Base-by-base conservation (phyloP, 495 filamentous ascomycete species). In the Aspergillus baeticus region DNA sequence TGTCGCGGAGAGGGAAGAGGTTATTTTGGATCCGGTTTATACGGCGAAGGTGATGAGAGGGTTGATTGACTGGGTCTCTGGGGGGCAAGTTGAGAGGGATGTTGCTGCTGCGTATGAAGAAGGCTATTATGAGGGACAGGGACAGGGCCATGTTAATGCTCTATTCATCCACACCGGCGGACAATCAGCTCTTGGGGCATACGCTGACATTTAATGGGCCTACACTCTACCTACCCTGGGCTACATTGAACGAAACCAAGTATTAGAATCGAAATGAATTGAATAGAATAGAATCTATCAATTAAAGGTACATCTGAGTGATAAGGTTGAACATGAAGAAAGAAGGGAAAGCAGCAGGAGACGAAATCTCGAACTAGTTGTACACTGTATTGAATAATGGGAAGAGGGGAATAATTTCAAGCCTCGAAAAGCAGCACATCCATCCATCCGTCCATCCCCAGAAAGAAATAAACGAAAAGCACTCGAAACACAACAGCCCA, bases 81-180 rank as follows among this genome's bases (percentile, higher is more conserved):
- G 64, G 39, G 61, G 65, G 5, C 64, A 69, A 35, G 35, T 72
- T n/a, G 53, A 42, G 10, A 51, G 10, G 31, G 44, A 47, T 22
- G 10, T 42, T 20, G 7, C 22, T 22, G 23, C 29, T 35, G 11
- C 29, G 6, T 10, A 5, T 22, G n/a, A n/a, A n/a, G n/a, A n/a
- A n/a, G n/a, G n/a, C n/a, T n/a, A n/a, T n/a, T 5, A 38, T 50
- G 35, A 66, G 22, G n/a, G 44, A 10, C 10, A 41, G 35, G 34
- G 20, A 0, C 42, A 55, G 54, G 47, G 60, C 15, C 35, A 60
- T 20, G 61, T 70, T 1, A 74, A 76, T 67, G 67, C 62, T 18
- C 53, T 76, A 22, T 74, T 76, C 36, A 70, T 76, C 37, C 73
- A 76, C 57, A 76, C 73, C 0, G 73, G 73, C 7, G 73, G 73